Evolutionary conservation across 1,139 yeast genomes (phyloP).

Genomic region (Neolecta irregularis): DNA sequence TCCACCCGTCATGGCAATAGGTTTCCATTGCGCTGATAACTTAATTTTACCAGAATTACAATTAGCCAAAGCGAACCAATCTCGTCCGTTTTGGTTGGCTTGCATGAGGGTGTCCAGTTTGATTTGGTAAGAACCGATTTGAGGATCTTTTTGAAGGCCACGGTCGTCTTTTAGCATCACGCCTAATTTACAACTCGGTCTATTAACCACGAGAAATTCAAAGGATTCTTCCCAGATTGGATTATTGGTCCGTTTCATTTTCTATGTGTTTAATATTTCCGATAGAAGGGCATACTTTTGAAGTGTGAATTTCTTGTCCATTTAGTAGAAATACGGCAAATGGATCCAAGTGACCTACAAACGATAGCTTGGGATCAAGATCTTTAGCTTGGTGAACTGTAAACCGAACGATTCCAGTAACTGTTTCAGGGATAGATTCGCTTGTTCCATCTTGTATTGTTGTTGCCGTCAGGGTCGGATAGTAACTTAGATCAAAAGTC

Average conservation of each 20-base stretch:
- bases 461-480: slow-evolving; percentile 66
- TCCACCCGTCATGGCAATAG: slow-evolving; percentile 51
- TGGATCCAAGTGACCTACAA: slow-evolving; percentile 54
- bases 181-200: slow-evolving; percentile 51
- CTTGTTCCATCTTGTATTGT: slow-evolving; percentile 70
- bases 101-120: slow-evolving; percentile 58
- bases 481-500: slow-evolving; percentile 52
- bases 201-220: slow-evolving; percentile 63
- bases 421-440: slow-evolving; percentile 79
- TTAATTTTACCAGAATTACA: slow-evolving; percentile 47
- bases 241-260: slow-evolving; percentile 43
- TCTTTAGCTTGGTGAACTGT: slow-evolving; percentile 57
- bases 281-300: no score
- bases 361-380: slow-evolving; percentile 47
- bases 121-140: slow-evolving; percentile 31
- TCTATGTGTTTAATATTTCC: no score
- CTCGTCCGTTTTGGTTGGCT: slow-evolving; percentile 60
- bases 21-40: slow-evolving; percentile 65
- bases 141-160: slow-evolving; percentile 45
- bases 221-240: slow-evolving; percentile 54
- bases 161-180: slow-evolving; percentile 51
- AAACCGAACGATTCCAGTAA: slow-evolving; percentile 74
- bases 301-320: slow-evolving; percentile 41
- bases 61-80: slow-evolving; percentile 56
- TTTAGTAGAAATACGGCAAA: slow-evolving; percentile 57